Base-by-base conservation (phyloP, 2,329 filamentous ascomycete species). In the Stagonosporopsis cucurbitacearum region DNA sequence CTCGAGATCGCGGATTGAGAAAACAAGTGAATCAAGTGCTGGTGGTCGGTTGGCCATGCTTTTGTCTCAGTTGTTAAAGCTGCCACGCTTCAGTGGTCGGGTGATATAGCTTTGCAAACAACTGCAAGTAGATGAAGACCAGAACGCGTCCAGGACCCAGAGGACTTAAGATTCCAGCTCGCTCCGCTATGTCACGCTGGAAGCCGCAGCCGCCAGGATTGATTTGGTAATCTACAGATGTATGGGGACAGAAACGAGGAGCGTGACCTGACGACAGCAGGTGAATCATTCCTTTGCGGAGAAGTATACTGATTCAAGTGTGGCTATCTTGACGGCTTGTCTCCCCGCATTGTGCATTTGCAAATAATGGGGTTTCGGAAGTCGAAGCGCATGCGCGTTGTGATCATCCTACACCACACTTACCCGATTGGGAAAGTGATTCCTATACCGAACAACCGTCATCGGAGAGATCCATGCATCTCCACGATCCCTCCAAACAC, bases 1-100 rank as follows among this genome's bases (percentile, higher is more conserved):
- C 64, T 80, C 78, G 15, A 66, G 53, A 36, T 66, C 63, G 2
- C 36, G 51, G 22, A 66, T 63, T 4, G 59, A 64, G 35, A 60
- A 64, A 4, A 66, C 62, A 8, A 60, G 50, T 26, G 60, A 39
- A 50, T 66, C 62, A n/a, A 64, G 48, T n/a, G 56, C 51, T 25
- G 54, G 36, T 33, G 60, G 56, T 12, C 64, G 60, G 33, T 66
- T 66, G 12, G 64, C 62, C 64, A 66, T 53, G 28, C 26, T 50
- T 50, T 12, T 20, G 7, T 37, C 5, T 43, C 15, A 6, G 22
- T 39, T n/a, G 25, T 22, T 9, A 13, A 13, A 8, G 12, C 19
- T 30, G 1, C 22, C n/a, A n/a, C 4, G 11, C 25, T 26, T 13
- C 2, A 20, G n/a, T n/a, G n/a, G n/a, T n/a, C 9, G 22, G 28